A percentile compares a stretch with the other conserved stretches of the same genome.
These are phyloP conservation scores for Pseudogymnoascus sp. DNA, from an alignment of 2,329 filamentous ascomycete genomes.

Conservation along the genomic window DNA sequence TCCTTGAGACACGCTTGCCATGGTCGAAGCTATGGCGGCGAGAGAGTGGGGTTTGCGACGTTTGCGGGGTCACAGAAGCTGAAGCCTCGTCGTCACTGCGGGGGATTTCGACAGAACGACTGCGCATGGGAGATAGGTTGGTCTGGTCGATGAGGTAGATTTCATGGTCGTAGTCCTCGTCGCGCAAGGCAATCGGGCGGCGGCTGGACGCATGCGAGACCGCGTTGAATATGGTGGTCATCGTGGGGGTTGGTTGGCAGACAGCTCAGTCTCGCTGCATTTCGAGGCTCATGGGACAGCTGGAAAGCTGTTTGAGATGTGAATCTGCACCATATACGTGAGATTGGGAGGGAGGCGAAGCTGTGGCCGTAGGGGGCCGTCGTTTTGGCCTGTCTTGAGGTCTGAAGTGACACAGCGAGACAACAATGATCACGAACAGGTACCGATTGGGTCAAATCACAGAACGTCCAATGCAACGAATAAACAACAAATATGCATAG, in stretches of 20 bases:
- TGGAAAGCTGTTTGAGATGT: neutral
- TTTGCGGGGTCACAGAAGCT: neutral
- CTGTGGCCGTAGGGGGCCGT: neutral
- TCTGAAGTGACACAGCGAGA: neutral
- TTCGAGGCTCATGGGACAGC: neutral
- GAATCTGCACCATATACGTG: slow-evolving; percentile 2
- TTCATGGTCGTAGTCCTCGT: slow-evolving; percentile 61
- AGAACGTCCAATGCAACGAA: neutral
- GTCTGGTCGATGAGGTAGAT: slow-evolving; percentile 57
- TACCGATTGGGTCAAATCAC: neutral
- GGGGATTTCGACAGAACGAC: slow-evolving; percentile 14
- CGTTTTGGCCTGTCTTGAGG: neutral
- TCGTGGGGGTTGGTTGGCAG: neutral
- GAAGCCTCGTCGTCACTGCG: neutral
- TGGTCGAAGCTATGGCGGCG: slow-evolving; percentile 5
- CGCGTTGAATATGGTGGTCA: slow-evolving; percentile 20
- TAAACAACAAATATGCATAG: neutral
- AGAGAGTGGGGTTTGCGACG: slow-evolving; percentile 1
- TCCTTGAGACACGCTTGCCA: neutral
- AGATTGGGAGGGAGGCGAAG: neutral
- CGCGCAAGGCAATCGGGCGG: slow-evolving; percentile 46
- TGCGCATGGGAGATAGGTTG: slow-evolving; percentile 13
- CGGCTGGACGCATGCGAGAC: slow-evolving; percentile 30
- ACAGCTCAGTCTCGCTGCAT: neutral
- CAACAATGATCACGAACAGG: neutral